These are phyloP conservation scores for Calonectria crousiana DNA, from an alignment of 2,329 filamentous ascomycete species.

Conservation along the genomic window DNA sequence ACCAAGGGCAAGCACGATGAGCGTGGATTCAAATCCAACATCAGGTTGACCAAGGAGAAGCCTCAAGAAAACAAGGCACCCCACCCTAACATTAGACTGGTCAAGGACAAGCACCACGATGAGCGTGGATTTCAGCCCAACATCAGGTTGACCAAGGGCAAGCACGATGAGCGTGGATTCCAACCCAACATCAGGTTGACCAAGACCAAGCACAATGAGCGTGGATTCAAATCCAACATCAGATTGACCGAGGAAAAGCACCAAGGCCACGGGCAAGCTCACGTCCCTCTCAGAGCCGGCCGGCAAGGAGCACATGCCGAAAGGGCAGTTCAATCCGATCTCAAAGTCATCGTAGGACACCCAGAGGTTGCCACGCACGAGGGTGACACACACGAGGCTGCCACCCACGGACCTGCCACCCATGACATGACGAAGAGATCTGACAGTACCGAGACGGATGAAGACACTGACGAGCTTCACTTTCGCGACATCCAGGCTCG, in stretches of 20 bases:
- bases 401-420: no score
- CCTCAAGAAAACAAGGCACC: not conserved
- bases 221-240: not conserved
- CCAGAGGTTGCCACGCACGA: not conserved
- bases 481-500: not conserved
- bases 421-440: no score
- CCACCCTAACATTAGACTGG: not conserved
- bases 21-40: not conserved
- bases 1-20: not conserved
- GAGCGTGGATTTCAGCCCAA: not conserved
- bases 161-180: not conserved
- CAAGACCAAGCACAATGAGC: not conserved
- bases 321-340: not conserved
- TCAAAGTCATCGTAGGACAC: not conserved
- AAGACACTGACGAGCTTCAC: not conserved
- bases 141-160: not conserved
- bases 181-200: not conserved
- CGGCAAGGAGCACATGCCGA: not conserved
- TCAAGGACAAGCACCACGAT: not conserved
- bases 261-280: not conserved
- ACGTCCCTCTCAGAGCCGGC: not conserved
- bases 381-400: no score
- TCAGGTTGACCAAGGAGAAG: not conserved
- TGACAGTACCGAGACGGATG: not conserved
- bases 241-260: not conserved